phyloP scores from a whole-genome alignment of 176 grass and related monocot species.

The Cymbopogon citratus region DNA sequence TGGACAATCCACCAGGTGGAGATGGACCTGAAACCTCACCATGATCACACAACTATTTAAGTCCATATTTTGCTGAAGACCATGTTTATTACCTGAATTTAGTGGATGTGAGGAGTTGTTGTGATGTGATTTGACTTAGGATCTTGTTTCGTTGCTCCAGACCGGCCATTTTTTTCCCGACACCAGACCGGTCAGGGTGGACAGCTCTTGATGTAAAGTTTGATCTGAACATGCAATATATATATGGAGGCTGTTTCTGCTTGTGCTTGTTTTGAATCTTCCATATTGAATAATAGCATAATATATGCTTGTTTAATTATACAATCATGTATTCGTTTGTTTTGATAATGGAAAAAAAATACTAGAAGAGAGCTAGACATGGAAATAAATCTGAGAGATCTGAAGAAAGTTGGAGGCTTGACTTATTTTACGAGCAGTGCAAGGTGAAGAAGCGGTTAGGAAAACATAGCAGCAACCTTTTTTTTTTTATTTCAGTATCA shows the following conservation, averaged over 20 bases:
- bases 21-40: slow-evolving; percentile 80
- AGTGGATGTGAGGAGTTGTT: background rate
- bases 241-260: background rate
- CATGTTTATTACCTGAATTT: background rate
- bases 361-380: background rate
- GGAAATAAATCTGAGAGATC: background rate
- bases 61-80: background rate
- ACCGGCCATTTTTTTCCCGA: too few species aligned
- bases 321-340: background rate
- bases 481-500: too few species aligned
- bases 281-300: background rate
- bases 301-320: background rate
- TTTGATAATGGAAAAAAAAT: too few species aligned
- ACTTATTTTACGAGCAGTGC: background rate
- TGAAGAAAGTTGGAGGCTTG: too few species aligned
- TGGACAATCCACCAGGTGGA: slow-evolving; percentile 98
- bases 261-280: background rate
- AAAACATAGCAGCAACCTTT: background rate
- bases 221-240: background rate
- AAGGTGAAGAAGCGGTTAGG: background rate
- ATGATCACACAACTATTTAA: slow-evolving; percentile 29
- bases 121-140: background rate
- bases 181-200: too few species aligned
- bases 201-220: slow-evolving; percentile 5
- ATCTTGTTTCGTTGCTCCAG: background rate